A percentile compares a stretch with the other conserved stretches of the same genome.
These are phyloP conservation scores for Alternaria metachromatica DNA, from an alignment of 2,329 filamentous ascomycete genomes.

Conservation along the genomic window DNA sequence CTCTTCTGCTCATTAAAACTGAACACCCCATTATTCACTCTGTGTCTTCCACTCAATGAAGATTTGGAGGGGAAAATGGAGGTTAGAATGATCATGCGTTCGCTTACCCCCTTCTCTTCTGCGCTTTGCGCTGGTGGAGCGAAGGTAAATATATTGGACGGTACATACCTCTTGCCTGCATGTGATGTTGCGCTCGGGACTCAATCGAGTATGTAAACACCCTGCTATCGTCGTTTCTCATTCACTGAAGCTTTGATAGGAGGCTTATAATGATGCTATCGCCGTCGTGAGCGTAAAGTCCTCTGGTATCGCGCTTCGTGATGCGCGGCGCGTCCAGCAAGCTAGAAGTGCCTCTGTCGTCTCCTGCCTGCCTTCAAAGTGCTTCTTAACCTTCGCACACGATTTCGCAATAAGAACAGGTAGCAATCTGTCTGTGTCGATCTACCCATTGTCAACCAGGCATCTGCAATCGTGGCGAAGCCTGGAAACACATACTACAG, in stretches of 20 bases:
- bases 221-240: neutral
- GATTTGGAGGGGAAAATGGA: conserved; percentile 72
- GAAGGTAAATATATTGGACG: conserved; percentile 57
- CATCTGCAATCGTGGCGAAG: neutral
- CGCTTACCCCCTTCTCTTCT: conserved; percentile 66
- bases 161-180: conserved; percentile 41
- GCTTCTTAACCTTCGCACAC: neutral
- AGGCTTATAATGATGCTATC: neutral
- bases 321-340: neutral
- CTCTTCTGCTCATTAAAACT: conserved; percentile 47
- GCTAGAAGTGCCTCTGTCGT: neutral
- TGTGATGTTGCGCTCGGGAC: neutral
- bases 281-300: neutral
- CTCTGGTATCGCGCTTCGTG: neutral
- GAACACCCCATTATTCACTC: conserved; percentile 68
- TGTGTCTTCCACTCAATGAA: conserved; percentile 65
- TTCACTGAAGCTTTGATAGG: neutral
- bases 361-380: neutral
- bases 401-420: neutral
- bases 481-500: neutral
- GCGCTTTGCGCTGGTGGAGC: conserved; percentile 47
- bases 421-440: neutral
- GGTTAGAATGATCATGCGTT: conserved; percentile 60
- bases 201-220: neutral
- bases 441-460: neutral